phyloP scores from a whole-genome alignment of 1,284 basidiomycete species.

The Flammula alnicola region DNA sequence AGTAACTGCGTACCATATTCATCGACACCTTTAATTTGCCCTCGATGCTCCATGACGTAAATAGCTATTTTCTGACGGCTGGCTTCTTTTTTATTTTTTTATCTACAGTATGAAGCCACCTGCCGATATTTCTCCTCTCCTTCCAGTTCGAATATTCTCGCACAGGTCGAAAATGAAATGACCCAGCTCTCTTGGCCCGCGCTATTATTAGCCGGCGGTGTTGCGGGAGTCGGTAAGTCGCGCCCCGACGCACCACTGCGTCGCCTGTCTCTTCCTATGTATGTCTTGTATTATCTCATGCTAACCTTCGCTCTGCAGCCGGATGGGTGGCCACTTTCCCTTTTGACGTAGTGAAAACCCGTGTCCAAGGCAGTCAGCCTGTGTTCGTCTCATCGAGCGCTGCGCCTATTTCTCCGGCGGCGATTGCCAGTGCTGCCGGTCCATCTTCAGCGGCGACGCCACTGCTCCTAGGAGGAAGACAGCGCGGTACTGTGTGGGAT shows the following conservation, averaged over 20 bases:
- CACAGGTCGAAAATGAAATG: slow-evolving; percentile 51
- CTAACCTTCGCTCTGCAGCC: slow-evolving; percentile 32
- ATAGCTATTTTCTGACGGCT: no score
- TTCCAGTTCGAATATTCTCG: slow-evolving; percentile 41
- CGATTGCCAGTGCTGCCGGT: not conserved
- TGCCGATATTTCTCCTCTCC: slow-evolving; percentile 55
- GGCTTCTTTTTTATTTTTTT: no score
- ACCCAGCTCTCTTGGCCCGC: slow-evolving; percentile 58
- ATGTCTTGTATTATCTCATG: not conserved
- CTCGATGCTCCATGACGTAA: no score
- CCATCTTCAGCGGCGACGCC: slow-evolving; percentile 10
- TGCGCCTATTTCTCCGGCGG: slow-evolving; percentile 5
- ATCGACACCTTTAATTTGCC: no score
- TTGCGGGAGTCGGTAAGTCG: slow-evolving; percentile 66
- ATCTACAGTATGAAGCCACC: slow-evolving; percentile 71
- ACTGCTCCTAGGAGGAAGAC: no score
- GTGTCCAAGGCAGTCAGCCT: slow-evolving; percentile 65
- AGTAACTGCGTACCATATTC: no score
- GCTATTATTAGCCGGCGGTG: slow-evolving; percentile 76
- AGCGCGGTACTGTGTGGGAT: no score
- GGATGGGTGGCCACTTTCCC: slow-evolving; percentile 82
- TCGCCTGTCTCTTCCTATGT: not conserved
- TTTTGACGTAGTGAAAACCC: slow-evolving; percentile 86
- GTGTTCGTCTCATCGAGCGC: not conserved
- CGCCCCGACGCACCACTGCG: not conserved